Evolutionary conservation across 257 asterid species (phyloP), one percentile per base, ranked within the genome.

Genomic region (Gentiana dahurica): DNA sequence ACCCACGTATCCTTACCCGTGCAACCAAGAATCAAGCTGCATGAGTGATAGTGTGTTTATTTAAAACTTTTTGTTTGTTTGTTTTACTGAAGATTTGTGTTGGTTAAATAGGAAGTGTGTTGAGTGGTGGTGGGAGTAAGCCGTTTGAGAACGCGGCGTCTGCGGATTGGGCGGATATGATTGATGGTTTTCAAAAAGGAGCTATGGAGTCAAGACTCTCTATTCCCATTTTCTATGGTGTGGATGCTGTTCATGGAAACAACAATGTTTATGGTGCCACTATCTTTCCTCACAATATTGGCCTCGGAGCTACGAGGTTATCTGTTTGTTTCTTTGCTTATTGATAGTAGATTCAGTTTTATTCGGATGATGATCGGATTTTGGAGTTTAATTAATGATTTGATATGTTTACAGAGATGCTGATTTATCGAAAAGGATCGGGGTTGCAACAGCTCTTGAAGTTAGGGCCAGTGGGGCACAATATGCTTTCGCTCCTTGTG

Each of bases 401-500:
- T 24, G 9, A 10, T 10, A 0, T 41, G 5, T 41, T 3, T 55
- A 12, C 73, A 84, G 96, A 68, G 96, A 87, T 73, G 69, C 81
- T 58, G 93, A 87, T 63, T 68, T 91, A 71, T 74, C 60, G 41
- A 78, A 79, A 71, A 81, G 68, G 78, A 91, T 87, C 39, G 96
- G 96, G 69, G 96, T 50, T 71, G 95, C 65, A 35, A 91, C 98
- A 15, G 98, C 98, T 67, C 82, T 91, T 66, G 98, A 91, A 85
- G 85, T 80, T 13, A 81, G 98, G 80, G 98, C 98, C 4, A 73
- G 90, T 34, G 98, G 98, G 32, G 78, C 85, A 10, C 95, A 77
- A 6, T 91, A 83, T 81, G 80, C 93, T n/a, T 91, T 91, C 72
- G 86, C 98, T 55, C 98, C 98, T 13, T 91, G 96, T 72, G 90